Conservation (phyloP, 202 grass and related monocot genomes). For the Panicum virgatum region DNA sequence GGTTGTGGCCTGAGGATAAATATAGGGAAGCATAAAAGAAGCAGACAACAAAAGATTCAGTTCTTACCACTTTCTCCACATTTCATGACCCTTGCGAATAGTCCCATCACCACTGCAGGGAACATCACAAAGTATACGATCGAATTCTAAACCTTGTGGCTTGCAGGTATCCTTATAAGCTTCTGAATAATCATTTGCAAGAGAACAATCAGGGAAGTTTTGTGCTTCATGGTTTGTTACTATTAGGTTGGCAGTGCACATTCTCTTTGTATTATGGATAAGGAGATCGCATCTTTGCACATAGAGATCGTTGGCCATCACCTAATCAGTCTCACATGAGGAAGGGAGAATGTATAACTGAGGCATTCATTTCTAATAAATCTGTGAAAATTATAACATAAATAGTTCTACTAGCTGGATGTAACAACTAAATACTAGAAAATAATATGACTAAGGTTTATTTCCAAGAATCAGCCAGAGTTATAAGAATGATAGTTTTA, state of each 20-base stretch:
- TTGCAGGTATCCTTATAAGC: conserved; percentile 13
- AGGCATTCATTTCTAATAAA: not conserved
- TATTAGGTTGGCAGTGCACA: conserved; percentile 84
- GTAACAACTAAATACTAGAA: not conserved
- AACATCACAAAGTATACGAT: conserved; percentile 91
- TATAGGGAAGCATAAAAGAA: conserved; percentile 34
- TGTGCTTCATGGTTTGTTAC: conserved; percentile 95
- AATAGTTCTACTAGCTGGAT: not conserved
- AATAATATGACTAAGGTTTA: conserved; percentile 19
- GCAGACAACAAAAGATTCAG: conserved; percentile 16
- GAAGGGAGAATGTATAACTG: conserved; percentile 25
- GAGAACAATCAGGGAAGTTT: conserved; percentile 68
- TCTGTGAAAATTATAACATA: not conserved
- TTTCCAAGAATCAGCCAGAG: conserved; percentile 4
- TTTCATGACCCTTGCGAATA: conserved; percentile 73
- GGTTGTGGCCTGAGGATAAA: conserved; percentile 3
- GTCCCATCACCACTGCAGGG: conserved; percentile 98
- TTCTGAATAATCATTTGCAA: conserved; percentile 37
- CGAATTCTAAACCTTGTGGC: conserved; percentile 55
- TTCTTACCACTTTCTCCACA: conserved; percentile 91
- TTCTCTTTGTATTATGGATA: conserved; percentile 98
- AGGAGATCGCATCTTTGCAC: conserved; percentile 91
- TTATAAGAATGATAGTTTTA: conserved; percentile 24
- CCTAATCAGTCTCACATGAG: conserved; percentile 51
- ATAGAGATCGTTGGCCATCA: conserved; percentile 88